Base-by-base conservation (phyloP, 73 alveolate genomes). In the Paramecium bursaria region DNA sequence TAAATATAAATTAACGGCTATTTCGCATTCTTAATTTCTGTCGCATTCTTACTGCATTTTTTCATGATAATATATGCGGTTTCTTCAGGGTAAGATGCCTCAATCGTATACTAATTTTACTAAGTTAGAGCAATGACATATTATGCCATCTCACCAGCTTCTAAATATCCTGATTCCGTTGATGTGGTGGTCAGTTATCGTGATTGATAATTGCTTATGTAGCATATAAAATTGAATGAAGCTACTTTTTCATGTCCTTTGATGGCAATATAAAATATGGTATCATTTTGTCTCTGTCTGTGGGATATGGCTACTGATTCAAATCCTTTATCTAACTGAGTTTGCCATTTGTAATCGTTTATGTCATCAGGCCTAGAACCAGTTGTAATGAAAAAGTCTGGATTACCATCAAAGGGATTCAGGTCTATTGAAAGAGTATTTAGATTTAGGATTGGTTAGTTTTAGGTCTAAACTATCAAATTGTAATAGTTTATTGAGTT, bases 341-440 rank as follows among this genome's bases (percentile, higher is more conserved):
- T 25, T 67, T 67, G 10, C 82, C 82, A 67, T 14, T 22, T 27
- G 21, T 67, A 67, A 0, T 15, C 13, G 33, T 67, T 57, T 39
- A 26, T 15, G 44, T 44, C 17, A 7, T 42, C 57, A 7, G 9
- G 21, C 0, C 9, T 1, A 1, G 49, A 10, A 10, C 60, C 22
- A 1, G 82, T 53, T 11, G 54, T 17, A 4, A 67, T 31, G 15
- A 39, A 67, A 2, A 67, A 10, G 44, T 67, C 60, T 10, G 82
- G 82, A 42, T 67, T 67, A 0, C 82, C 82, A 15, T 67, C 82
- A 67, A 33, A 67, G 2, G 82, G 82, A 42, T 67, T 53, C 2
- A 67, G 22, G 11, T 67, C 82, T 21, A 67, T 25, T 9, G 82
- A 67, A 2, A 67, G 1, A 2, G 82, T 39, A 21, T 67, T 67